These are phyloP conservation scores for Heterobasidion annosum DNA, from an alignment of 1,284 basidiomycete species.

Conservation along the genomic window DNA sequence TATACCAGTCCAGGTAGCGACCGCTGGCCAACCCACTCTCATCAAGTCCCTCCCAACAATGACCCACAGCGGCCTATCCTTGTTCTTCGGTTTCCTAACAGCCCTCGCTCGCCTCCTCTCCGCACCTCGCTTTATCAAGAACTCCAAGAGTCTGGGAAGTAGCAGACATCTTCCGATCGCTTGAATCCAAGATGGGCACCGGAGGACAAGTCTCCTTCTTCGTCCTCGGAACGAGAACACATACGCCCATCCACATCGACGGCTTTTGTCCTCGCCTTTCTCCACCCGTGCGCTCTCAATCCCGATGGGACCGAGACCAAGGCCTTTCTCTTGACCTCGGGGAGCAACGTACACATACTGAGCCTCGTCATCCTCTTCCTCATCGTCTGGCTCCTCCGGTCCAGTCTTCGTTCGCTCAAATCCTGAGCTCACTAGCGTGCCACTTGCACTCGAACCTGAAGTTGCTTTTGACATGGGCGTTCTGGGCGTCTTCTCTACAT, in stretches of 20 bases:
- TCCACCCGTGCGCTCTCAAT: background rate
- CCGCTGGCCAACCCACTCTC: slow-evolving; percentile 4
- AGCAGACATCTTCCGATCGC: background rate
- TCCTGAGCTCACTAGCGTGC: background rate
- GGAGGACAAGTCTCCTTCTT: slow-evolving; percentile 8
- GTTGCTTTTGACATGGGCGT: slow-evolving; percentile 3
- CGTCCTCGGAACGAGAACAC: slow-evolving; percentile 10
- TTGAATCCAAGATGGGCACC: slow-evolving; percentile 7
- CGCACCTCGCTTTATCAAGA: background rate
- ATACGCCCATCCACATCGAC: slow-evolving; percentile 7
- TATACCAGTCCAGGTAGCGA: slow-evolving; percentile 3
- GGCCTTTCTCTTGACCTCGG: background rate
- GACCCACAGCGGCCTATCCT: slow-evolving; percentile 1
- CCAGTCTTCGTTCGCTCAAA: background rate
- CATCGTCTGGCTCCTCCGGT: background rate
- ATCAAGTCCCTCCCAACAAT: slow-evolving; percentile 6
- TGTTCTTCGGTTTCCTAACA: background rate
- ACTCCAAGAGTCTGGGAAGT: background rate
- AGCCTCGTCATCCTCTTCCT: background rate
- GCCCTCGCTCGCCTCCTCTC: background rate
- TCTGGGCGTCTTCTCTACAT: background rate
- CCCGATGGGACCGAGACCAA: background rate
- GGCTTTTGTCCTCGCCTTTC: background rate
- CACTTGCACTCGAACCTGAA: background rate
- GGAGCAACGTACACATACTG: background rate